These are phyloP conservation scores for Carpinus viminea DNA, from an alignment of 306 rosid species.

Conservation along the genomic window DNA sequence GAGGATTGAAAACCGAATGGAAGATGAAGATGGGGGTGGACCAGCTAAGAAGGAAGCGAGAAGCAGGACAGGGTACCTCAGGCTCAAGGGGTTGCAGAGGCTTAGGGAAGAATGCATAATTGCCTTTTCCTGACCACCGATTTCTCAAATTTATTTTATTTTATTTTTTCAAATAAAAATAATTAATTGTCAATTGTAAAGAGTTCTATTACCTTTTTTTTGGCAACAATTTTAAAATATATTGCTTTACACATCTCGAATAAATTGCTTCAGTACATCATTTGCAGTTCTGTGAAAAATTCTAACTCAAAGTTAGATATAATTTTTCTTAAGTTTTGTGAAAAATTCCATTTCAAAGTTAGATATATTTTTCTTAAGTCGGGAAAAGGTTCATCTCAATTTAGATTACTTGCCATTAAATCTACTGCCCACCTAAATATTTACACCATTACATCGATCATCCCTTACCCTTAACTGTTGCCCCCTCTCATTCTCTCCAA, in stretches of 20 bases:
- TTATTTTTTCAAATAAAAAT: too few relatives aligned
- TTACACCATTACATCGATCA: too few relatives aligned
- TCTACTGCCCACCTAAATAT: too few relatives aligned
- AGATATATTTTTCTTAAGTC: too few relatives aligned
- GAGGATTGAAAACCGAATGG: conserved; percentile 70
- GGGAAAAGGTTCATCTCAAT: too few relatives aligned
- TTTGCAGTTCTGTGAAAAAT: not conserved
- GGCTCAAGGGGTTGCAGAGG: conserved; percentile 61
- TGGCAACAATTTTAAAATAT: not conserved
- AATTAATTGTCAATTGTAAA: not conserved
- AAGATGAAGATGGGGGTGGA: conserved; percentile 37
- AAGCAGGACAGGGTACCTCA: conserved; percentile 47
- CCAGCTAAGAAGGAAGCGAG: conserved; percentile 43
- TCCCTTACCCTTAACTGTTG: too few relatives aligned
- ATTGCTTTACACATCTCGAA: not conserved
- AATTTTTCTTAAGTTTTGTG: not conserved
- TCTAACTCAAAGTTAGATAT: too few relatives aligned
- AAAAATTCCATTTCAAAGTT: too few relatives aligned
- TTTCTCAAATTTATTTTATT: not conserved
- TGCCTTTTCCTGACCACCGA: not conserved
- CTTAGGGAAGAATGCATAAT: conserved; percentile 30
- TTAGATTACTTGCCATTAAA: too few relatives aligned
- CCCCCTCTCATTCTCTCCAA: too few relatives aligned
- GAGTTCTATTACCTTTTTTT: not conserved
- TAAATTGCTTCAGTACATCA: not conserved